Evolutionary conservation across 2,329 filamentous ascomycete genomes (phyloP), one percentile per base, ranked within the genome.

Genomic region (Fusarium algeriense): DNA sequence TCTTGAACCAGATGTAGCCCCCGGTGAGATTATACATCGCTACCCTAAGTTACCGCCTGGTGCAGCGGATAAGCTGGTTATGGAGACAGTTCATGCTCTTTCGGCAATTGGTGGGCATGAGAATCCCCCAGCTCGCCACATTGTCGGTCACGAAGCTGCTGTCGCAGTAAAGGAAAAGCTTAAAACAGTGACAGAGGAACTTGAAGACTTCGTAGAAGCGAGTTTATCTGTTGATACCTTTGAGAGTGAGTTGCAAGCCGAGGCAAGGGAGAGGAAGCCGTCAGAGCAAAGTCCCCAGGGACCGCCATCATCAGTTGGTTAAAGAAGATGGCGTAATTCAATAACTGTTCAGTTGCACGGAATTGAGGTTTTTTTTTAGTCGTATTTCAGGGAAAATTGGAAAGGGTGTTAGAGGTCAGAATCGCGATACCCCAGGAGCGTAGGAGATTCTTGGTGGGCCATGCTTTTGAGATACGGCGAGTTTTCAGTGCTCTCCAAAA

Each of bases 201-300:
- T 98, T 61, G 96, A 98, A 80, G 96, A 98, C 74, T 98, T 98
- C 81, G 92, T 97, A 32, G 94, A 97, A 75, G 92, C 94, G 30
- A 98, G 94, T 76, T 86, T 92, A 71, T 91, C 93, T 1, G 94
- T 96, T 19, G 95, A 97, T 79, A 92, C 94, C 32, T 88, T 88
- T 66, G 87, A 89, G 44, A 87, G 83, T 73, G 86, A 88, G 77
- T 78, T 88, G 38, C 85, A 85, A 66, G 81, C 80, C 4, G 87
- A 89, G 76, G 87, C 85, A 5, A 83, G 83, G 53, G 82, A 84
- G 56, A 82, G 81, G 28, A 80, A 80, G 44, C 67, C 73, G 4
- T 71, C 61, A 13, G 76, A 78, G 14, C 71, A 73, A 28, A 76
- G 74, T 43, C 76, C 78, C 17, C 66, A 70, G 26, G 74, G 70